Conservation (phyloP, 345 rosid genomes). For the Xanthoceras sorbifolium region DNA sequence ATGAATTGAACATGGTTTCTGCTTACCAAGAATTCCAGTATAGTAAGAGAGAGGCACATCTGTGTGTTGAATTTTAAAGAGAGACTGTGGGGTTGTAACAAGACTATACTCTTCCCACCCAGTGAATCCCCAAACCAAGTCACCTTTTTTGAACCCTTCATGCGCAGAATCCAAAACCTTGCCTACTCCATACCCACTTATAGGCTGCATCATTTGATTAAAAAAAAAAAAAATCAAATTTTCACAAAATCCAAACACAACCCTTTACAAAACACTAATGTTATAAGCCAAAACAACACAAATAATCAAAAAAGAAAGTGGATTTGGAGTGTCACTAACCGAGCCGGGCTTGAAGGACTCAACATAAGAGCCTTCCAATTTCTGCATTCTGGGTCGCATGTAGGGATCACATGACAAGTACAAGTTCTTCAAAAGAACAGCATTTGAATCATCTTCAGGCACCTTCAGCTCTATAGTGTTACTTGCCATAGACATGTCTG, state of each 20-base stretch:
- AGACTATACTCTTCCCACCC: too few species aligned
- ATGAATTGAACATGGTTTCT: too few species aligned
- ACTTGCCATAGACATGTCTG: constrained; percentile 31
- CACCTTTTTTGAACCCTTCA: constrained; percentile 48
- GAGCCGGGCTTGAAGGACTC: constrained; percentile 44
- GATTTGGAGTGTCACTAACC: constrained; percentile 12
- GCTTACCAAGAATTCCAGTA: constrained; percentile 61
- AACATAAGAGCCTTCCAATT: constrained; percentile 26
- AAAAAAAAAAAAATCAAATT: background rate
- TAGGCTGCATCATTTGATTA: constrained; percentile 6
- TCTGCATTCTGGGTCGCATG: constrained; percentile 49
- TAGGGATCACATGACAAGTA: constrained; percentile 61
- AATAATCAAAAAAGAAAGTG: background rate
- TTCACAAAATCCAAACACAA: background rate
- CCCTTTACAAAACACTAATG: too few species aligned
- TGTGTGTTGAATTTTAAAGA: constrained; percentile 48
- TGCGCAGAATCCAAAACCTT: constrained; percentile 53
- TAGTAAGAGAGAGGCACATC: constrained; percentile 66
- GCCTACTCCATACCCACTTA: constrained; percentile 40
- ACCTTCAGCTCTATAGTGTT: constrained; percentile 23
- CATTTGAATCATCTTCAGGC: constrained; percentile 26
- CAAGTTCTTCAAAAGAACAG: constrained; percentile 46
- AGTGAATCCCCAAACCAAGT: too few species aligned
- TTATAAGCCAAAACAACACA: background rate
- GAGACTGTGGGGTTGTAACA: constrained; percentile 28